Conservation (phyloP, 116 monocot species). For the Cymodocea nodosa region DNA sequence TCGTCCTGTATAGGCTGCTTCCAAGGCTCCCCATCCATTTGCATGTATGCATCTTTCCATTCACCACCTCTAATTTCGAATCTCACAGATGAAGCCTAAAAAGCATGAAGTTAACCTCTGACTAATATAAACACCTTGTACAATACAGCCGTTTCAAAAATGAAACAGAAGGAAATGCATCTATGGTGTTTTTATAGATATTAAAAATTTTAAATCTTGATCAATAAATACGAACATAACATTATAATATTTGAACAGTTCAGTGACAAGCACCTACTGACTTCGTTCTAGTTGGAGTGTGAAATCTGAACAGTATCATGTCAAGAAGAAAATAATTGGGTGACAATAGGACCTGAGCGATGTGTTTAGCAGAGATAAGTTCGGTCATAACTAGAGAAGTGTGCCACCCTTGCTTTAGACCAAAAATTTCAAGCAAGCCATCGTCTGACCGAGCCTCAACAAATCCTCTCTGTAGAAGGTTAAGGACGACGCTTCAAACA, state of each 20-base stretch:
- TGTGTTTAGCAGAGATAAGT: conserved; percentile 74
- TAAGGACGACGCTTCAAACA: background rate
- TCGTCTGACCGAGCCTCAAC: conserved; percentile 68
- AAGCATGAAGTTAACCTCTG: background rate
- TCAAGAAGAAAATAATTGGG: background rate
- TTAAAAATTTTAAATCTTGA: no score
- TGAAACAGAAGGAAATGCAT: background rate
- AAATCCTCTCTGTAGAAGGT: conserved; percentile 56
- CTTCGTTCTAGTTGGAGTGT: no score
- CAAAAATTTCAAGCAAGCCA: conserved; percentile 85
- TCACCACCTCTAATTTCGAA: conserved; percentile 49
- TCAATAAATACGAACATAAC: no score
- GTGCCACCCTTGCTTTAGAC: conserved; percentile 91
- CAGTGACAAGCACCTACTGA: no score
- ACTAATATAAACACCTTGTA: background rate
- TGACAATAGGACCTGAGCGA: conserved; percentile 51
- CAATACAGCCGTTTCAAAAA: background rate
- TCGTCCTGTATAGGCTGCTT: conserved; percentile 35
- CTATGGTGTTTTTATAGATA: no score
- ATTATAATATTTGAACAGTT: no score
- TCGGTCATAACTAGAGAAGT: conserved; percentile 85
- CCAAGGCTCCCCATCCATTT: conserved; percentile 76
- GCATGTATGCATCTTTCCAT: conserved; percentile 46
- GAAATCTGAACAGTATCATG: background rate
- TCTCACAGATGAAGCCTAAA: conserved; percentile 44